phyloP scores from a whole-genome alignment of 1,139 yeast genomes.

The Lodderomyces metapsilosis region DNA sequence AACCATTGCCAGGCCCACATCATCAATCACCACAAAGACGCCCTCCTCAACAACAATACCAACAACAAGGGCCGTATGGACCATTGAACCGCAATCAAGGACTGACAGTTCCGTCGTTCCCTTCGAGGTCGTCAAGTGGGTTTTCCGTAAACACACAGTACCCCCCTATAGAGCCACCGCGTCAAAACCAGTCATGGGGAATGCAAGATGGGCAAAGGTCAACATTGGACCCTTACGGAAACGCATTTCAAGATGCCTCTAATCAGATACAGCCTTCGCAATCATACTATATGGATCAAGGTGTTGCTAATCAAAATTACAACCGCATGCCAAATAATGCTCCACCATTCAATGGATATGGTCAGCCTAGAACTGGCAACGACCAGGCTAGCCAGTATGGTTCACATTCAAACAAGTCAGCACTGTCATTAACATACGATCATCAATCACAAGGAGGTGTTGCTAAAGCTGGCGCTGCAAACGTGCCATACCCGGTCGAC shows the following conservation, averaged over 20 bases:
- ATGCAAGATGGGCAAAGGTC: background rate
- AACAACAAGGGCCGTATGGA: background rate
- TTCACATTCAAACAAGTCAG: conserved; percentile 4
- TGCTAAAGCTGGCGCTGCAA: background rate
- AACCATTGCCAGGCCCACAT: conserved; percentile 8
- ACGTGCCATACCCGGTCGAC: conserved; percentile 4
- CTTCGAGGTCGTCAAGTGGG: background rate
- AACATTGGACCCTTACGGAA: background rate
- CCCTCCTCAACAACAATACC: conserved; percentile 6
- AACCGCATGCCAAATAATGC: background rate
- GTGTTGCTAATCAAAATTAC: background rate
- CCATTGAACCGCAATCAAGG: background rate
- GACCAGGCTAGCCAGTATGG: background rate
- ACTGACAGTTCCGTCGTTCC: background rate
- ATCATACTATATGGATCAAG: background rate
- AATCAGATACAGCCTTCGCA: no score
- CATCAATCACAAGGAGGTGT: conserved; percentile 2
- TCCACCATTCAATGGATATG: background rate
- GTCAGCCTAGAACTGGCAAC: background rate
- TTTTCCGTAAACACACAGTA: background rate
- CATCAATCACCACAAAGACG: conserved; percentile 8
- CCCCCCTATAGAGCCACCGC: background rate
- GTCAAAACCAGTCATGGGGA: background rate
- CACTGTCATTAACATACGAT: conserved; percentile 11
- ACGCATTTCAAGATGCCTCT: no score